A percentile compares a stretch with the other conserved stretches of the same genome.
phyloP scores from a whole-genome alignment of 2,329 filamentous ascomycete species.

The Epichloe festucae region DNA sequence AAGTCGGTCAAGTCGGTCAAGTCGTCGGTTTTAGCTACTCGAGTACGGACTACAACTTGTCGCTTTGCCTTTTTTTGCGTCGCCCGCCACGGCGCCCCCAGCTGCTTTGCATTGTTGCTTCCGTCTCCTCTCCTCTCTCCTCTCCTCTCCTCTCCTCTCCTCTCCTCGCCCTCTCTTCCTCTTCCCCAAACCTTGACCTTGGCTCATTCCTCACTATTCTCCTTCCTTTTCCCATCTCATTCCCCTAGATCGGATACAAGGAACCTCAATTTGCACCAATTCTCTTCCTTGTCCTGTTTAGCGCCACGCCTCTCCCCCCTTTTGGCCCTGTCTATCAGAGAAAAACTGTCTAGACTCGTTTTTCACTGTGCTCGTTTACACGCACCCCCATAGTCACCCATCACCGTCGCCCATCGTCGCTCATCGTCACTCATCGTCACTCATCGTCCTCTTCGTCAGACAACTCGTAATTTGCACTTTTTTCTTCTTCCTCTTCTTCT shows the following conservation, averaged over 20 bases:
- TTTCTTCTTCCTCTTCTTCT: not conserved
- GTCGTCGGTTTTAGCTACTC: no score
- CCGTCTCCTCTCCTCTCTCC: not conserved
- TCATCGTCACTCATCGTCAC: not conserved
- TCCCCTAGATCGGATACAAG: not conserved
- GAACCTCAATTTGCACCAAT: no score
- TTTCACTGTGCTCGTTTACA: not conserved
- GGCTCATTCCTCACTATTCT: not conserved
- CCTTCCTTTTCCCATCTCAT: slow-evolving; percentile 10
- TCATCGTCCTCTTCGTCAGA: not conserved
- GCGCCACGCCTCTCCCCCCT: slow-evolving; percentile 1
- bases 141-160: slow-evolving; percentile 7
- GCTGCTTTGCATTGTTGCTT: slow-evolving; percentile 2
- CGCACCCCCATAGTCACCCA: not conserved
- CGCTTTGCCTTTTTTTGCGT: not conserved
- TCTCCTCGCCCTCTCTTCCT: not conserved
- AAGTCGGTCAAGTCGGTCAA: no score
- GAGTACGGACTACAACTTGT: not conserved
- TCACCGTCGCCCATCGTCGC: no score
- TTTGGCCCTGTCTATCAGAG: not conserved
- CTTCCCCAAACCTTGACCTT: not conserved
- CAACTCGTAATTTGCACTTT: not conserved
- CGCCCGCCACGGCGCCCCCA: not conserved
- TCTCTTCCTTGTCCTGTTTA: no score
- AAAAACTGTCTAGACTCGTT: not conserved